Evolutionary conservation across 257 asterid species (phyloP), one percentile per base, ranked within the genome.

Genomic region (Hygrophila difformis): DNA sequence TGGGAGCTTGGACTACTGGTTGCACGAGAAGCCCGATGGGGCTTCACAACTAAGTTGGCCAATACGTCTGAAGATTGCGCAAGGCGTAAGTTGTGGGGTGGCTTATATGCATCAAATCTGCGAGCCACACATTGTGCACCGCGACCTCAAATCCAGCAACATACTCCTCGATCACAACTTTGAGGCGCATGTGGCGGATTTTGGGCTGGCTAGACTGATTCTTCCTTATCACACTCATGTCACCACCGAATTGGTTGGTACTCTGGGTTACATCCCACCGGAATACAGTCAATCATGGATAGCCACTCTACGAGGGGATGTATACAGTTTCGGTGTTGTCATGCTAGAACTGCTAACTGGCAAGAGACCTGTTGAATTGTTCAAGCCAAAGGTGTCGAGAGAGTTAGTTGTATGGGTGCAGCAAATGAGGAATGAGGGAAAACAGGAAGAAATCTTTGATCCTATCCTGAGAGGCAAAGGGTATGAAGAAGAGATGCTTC

Each of bases 251-350:
- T 70, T 82, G 70, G 98, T 89, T 1, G 98, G 98, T 21, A 89
- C 98, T 29, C 71, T 85, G 3, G 98, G 98, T 15, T 89, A 89
- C 72, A 89, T 89, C 19, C 98, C 98, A 18, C 98, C 98, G 1
- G 98, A 89, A 61, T 89, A 89, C 65, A 87, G 93, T 62, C 98
- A 89, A 51, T 70, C 98, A 5, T 85, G 93, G 98, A 71, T 82
- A 62, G 94, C 98, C 45, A 89, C 94, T 19, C 70, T 89, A 41
- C 71, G 98, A 69, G 98, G 98, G 49, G 98, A 89, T 59, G 53
- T 89, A 39, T 89, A 85, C 60, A 89, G 98, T 54, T 82, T 89
- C 39, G 98, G 98, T 39, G 93, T 89, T 21, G 94, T 89, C 26
- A 55, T 89, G 84, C 91, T 89, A 12, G 98, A 89, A 44, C 69